These are phyloP conservation scores for Tolypocladium inflatum DNA, from an alignment of 2,329 filamentous ascomycete genomes.

Conservation along the genomic window DNA sequence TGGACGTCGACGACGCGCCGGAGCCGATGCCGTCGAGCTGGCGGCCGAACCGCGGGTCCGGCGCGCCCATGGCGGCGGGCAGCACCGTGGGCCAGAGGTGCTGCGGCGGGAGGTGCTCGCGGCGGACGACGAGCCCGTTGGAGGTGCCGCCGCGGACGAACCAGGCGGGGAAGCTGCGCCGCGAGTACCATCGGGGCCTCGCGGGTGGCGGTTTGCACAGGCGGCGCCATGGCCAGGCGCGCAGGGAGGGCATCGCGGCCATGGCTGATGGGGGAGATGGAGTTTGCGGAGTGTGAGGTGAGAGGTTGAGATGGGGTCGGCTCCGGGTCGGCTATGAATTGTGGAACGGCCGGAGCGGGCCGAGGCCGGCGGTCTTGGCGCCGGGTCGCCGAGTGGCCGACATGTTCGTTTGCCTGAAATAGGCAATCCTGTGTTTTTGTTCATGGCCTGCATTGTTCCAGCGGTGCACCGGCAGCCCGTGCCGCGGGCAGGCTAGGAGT, in stretches of 20 bases:
- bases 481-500: too few species aligned
- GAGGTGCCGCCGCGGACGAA: constrained; percentile 58
- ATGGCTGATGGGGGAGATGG: neutral
- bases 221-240: neutral
- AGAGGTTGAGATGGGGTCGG: neutral
- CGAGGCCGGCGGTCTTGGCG: neutral
- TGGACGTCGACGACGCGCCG: constrained; percentile 59
- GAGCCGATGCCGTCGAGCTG: constrained; percentile 66
- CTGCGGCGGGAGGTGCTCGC: constrained; percentile 8
- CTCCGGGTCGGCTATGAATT: neutral
- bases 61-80: constrained; percentile 50
- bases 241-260: neutral
- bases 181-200: neutral
- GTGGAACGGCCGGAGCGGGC: neutral
- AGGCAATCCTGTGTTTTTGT: too few species aligned
- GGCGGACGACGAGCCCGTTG: constrained; percentile 46
- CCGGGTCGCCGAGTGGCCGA: neutral
- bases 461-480: too few species aligned
- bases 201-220: neutral
- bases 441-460: neutral
- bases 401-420: too few species aligned
- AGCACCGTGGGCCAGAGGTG: constrained; percentile 39
- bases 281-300: neutral
- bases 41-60: constrained; percentile 51
- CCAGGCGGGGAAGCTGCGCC: constrained; percentile 25